These are phyloP conservation scores for Phoma sp. DNA, from an alignment of 2,329 filamentous ascomycete species.

Conservation along the genomic window DNA sequence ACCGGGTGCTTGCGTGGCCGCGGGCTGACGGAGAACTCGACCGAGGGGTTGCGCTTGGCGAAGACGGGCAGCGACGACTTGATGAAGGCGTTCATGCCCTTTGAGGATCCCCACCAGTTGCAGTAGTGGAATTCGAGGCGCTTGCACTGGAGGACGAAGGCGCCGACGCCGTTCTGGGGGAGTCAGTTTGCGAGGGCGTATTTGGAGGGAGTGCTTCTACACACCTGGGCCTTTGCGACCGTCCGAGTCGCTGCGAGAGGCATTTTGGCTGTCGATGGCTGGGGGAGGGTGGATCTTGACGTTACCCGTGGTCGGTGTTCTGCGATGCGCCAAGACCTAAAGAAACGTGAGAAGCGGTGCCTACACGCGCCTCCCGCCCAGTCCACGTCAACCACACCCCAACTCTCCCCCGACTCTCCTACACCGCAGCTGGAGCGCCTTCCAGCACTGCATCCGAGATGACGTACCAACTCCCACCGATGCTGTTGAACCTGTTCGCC, in stretches of 20 bases:
- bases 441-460: conserved; percentile 60
- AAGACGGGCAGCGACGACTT: conserved; percentile 77
- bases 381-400: conserved; percentile 29
- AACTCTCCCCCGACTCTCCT: neutral
- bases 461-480: conserved; percentile 95
- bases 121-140: conserved; percentile 96
- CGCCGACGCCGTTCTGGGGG: conserved; percentile 69
- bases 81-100: conserved; percentile 92
- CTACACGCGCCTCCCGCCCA: no score
- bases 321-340: no score
- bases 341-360: no score
- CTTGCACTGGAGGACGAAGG: conserved; percentile 97
- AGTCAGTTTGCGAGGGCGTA: conserved; percentile 1
- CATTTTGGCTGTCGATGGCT: conserved; percentile 47
- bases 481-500: conserved; percentile 92
- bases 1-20: conserved; percentile 89
- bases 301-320: neutral
- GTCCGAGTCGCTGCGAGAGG: conserved; percentile 59
- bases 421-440: conserved; percentile 42
- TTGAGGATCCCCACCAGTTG: conserved; percentile 92
- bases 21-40: conserved; percentile 91
- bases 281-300: conserved; percentile 2
- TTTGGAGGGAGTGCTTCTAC: conserved; percentile 29
- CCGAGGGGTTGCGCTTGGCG: conserved; percentile 79
- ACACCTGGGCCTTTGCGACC: conserved; percentile 62